Conservation (phyloP, 2,329 filamentous ascomycete species). For the Ilyonectria sp. region DNA sequence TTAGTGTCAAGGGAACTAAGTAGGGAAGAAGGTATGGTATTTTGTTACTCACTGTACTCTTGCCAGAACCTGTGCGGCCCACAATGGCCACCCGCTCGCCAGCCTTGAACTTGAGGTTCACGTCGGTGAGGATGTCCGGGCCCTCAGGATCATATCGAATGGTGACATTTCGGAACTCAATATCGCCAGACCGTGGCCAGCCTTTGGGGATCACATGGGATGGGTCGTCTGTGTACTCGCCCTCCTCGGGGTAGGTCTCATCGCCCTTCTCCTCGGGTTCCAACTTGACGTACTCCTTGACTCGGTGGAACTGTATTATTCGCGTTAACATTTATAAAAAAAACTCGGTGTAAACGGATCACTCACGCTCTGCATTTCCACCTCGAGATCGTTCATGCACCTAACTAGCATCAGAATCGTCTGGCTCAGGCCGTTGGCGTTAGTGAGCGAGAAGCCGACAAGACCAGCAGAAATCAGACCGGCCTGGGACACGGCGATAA, state of each 20-base stretch:
- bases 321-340: constrained; percentile 28
- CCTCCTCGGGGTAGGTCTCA: constrained; percentile 55
- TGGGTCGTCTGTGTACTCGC: constrained; percentile 58
- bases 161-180: constrained; percentile 67
- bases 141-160: constrained; percentile 64
- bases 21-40: not conserved
- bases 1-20: constrained; percentile 24
- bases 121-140: constrained; percentile 64
- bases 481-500: constrained; percentile 66
- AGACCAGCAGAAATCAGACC: constrained; percentile 65
- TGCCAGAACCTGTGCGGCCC: constrained; percentile 86
- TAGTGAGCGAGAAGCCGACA: constrained; percentile 70
- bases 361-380: constrained; percentile 69
- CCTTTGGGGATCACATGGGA: constrained; percentile 56
- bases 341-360: not conserved
- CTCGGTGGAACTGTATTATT: constrained; percentile 60
- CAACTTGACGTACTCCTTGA: constrained; percentile 64
- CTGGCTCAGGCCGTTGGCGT: constrained; percentile 68
- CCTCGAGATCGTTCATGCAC: constrained; percentile 69
- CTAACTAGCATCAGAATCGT: constrained; percentile 68
- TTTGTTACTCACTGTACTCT: constrained; percentile 77
- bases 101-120: constrained; percentile 69
- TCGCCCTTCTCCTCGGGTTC: constrained; percentile 62
- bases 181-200: constrained; percentile 63
- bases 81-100: constrained; percentile 86